Base-by-base conservation (phyloP, 2,329 filamentous ascomycete species). In the Botrytis galanthina region DNA sequence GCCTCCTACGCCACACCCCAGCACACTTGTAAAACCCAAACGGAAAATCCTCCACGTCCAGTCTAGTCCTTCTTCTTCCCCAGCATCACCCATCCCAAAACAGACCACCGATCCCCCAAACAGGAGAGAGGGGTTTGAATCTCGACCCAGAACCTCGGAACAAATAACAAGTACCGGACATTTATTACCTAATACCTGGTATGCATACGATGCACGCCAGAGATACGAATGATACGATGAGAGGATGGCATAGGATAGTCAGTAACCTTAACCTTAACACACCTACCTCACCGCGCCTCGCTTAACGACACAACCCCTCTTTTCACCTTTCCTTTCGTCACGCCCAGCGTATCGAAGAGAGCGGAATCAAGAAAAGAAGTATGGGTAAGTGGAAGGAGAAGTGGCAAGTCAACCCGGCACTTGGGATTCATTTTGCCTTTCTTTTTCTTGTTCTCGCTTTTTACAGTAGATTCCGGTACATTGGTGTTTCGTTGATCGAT, bases 381-480 rank as follows among this genome's bases (percentile, higher is more conserved):
- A 48, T 48, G 46, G 46, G 48, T n/a, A n/a, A 54, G 48, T 14
- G 48, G 48, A 54, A n/a, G 26, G 26, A 14, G 46, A 51, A 54
- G 12, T 54, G 48, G 26, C 48, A n/a, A 54, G 12, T n/a, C 48
- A 54, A 54, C 2, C 48, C 26, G 48, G 48, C 26, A 51, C 14
- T 54, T 54, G 26, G 5, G 26, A n/a, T n/a, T n/a, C n/a, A n/a
- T n/a, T 54, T 54, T 14, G 26, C 16, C n/a, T 51, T 54, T 6
- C 3, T 14, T 51, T n/a, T 54, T 54, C 12, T 8, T n/a, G 48
- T 54, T 54, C n/a, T n/a, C 10, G 12, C 26, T 3, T 16, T n/a
- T 54, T 6, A n/a, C 26, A 3, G 26, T 16, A 26, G 6, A 12
- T 26, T 2, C 3, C 7, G 4, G 4, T n/a, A 2, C 3, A 4